A percentile compares a stretch with the other conserved stretches of the same genome.
phyloP scores from a whole-genome alignment of 208 protist genomes.

The Borovskyia barvae region DNA sequence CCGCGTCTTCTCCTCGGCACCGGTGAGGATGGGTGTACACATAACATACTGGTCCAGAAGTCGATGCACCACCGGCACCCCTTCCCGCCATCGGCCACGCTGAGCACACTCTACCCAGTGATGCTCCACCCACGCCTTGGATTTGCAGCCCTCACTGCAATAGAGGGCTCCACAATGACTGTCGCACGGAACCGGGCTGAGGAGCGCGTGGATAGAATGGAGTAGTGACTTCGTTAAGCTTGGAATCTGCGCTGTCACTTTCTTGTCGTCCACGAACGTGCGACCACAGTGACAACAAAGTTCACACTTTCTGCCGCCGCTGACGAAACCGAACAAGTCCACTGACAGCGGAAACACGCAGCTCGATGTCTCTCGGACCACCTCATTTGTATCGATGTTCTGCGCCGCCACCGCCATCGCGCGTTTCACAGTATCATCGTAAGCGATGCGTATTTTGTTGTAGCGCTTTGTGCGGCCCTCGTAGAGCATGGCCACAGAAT shows the following conservation, averaged over 20 bases:
- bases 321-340: conserved; percentile 11
- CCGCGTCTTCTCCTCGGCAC: not conserved
- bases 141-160: conserved; percentile 68
- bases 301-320: conserved; percentile 9
- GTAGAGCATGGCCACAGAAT: conserved; percentile 70
- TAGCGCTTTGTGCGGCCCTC: conserved; percentile 35
- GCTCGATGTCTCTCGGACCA: conserved; percentile 41
- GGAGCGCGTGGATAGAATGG: conserved; percentile 30
- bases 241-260: conserved; percentile 30
- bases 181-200: conserved; percentile 46
- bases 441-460: conserved; percentile 33
- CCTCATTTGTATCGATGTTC: conserved; percentile 21
- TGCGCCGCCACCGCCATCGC: conserved; percentile 29
- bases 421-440: conserved; percentile 29
- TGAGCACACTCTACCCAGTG: conserved; percentile 78
- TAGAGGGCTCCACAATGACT: conserved; percentile 54
- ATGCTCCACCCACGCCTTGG: conserved; percentile 63
- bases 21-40: not conserved
- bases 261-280: conserved; percentile 34
- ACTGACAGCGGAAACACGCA: conserved; percentile 26
- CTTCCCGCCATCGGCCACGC: conserved; percentile 61
- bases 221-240: conserved; percentile 36
- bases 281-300: conserved; percentile 61
- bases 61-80: conserved; percentile 21
- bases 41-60: conserved; percentile 32